Evolutionary conservation across 192 early-diverging fungal species (phyloP).

Genomic region (Borealophlyctis nickersoniae): DNA sequence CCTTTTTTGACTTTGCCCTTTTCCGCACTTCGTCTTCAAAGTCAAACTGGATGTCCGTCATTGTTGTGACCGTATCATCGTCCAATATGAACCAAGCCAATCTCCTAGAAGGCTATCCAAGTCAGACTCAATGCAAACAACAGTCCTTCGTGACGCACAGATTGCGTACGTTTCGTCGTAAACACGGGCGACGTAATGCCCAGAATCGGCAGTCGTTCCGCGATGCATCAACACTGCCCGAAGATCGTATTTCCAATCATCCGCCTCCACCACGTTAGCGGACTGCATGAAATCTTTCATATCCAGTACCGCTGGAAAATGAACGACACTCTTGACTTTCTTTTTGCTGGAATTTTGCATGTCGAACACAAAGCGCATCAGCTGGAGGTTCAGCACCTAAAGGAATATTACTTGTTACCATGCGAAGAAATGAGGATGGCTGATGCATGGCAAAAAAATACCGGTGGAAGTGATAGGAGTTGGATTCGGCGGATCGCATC

Average conservation of each 20-base stretch:
- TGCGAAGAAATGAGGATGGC: too few species aligned
- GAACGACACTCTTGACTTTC: neutral
- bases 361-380: neutral
- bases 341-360: neutral
- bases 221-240: neutral
- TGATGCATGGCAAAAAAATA: too few species aligned
- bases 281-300: neutral
- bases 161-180: neutral
- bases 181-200: neutral
- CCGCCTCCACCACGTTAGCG: neutral
- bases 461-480: neutral
- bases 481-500: neutral
- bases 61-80: neutral
- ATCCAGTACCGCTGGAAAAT: neutral
- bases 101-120: too few species aligned
- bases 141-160: neutral
- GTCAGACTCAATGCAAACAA: neutral
- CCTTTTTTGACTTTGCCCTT: neutral
- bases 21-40: neutral
- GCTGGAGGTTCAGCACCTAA: neutral
- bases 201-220: neutral
- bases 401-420: too few species aligned
- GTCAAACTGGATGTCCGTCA: neutral
- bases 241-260: neutral
- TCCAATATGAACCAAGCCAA: neutral